Conservation (phyloP, 495 filamentous ascomycete species). For the Aspergillus ellipticus region DNA sequence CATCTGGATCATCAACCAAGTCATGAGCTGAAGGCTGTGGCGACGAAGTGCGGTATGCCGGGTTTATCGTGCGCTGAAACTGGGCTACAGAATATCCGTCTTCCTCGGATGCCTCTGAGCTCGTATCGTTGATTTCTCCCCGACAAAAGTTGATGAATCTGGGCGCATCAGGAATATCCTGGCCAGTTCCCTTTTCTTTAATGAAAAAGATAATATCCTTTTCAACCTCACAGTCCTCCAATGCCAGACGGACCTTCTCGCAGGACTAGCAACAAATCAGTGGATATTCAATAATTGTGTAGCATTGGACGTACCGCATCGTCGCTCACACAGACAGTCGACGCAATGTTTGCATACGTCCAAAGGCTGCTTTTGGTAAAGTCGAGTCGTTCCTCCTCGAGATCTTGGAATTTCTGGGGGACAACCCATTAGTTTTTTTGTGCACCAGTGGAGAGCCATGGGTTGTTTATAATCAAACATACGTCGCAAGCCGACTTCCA, state of each 20-base stretch:
- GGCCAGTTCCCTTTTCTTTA: constrained; percentile 81
- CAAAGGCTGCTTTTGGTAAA: constrained; percentile 96
- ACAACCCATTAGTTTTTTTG: constrained; percentile 21
- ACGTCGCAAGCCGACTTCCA: constrained; percentile 96
- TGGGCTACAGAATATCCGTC: constrained; percentile 90
- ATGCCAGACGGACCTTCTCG: constrained; percentile 90
- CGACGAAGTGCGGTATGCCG: constrained; percentile 88
- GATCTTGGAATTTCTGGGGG: constrained; percentile 92
- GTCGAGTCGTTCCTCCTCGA: constrained; percentile 95
- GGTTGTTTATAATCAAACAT: constrained; percentile 16
- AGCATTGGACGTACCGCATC: constrained; percentile 61
- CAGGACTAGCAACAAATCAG: constrained; percentile 58
- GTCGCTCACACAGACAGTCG: constrained; percentile 98
- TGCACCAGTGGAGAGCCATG: not conserved
- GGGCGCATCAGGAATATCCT: constrained; percentile 95
- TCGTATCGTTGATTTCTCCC: constrained; percentile 76
- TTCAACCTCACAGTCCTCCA: constrained; percentile 94
- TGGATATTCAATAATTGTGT: not conserved
- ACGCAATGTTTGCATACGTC: constrained; percentile 95
- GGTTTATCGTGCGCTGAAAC: constrained; percentile 92
- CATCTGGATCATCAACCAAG: constrained; percentile 81
- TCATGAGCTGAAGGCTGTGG: constrained; percentile 83
- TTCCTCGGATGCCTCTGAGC: constrained; percentile 79
- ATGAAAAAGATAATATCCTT: constrained; percentile 93
- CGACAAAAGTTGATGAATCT: constrained; percentile 99